Conservation (phyloP, 768 basidiomycete species). For the Gloeopeniophorella convolvens region DNA sequence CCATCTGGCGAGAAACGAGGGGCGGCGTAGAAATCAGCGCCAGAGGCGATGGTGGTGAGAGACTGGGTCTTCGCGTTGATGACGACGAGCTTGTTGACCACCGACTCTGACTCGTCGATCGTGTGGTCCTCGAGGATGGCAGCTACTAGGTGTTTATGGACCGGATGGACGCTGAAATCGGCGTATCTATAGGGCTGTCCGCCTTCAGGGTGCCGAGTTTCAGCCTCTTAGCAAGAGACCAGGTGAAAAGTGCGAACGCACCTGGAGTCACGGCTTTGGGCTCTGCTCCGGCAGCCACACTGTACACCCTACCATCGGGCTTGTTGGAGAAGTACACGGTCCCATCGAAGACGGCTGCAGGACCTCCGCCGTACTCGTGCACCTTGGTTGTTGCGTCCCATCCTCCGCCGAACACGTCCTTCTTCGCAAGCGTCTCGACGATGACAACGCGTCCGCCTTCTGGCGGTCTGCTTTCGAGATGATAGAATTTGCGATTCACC, state of each 20-base stretch:
- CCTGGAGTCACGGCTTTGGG: slow-evolving; percentile 56
- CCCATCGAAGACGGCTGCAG: slow-evolving; percentile 45
- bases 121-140: slow-evolving; percentile 72
- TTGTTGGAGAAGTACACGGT: slow-evolving; percentile 55
- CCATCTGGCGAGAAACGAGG: slow-evolving; percentile 59
- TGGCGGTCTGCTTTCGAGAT: slow-evolving; percentile 53
- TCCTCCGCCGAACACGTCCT: slow-evolving; percentile 46
- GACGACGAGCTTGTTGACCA: slow-evolving; percentile 51
- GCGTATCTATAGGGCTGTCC: slow-evolving; percentile 57
- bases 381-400: slow-evolving; percentile 56
- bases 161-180: slow-evolving; percentile 53
- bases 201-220: background rate
- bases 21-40: slow-evolving; percentile 66
- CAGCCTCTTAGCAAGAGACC: background rate
- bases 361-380: slow-evolving; percentile 67
- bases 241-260: slow-evolving; percentile 25
- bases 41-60: slow-evolving; percentile 42
- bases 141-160: slow-evolving; percentile 46
- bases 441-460: slow-evolving; percentile 52
- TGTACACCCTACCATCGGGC: slow-evolving; percentile 48
- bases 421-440: slow-evolving; percentile 41
- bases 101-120: slow-evolving; percentile 38
- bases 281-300: slow-evolving; percentile 25
- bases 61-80: slow-evolving; percentile 43
- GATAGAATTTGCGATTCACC: slow-evolving; percentile 39